phyloP scores from a whole-genome alignment of 73 alveolate species.

The Stentor roeselii region DNA sequence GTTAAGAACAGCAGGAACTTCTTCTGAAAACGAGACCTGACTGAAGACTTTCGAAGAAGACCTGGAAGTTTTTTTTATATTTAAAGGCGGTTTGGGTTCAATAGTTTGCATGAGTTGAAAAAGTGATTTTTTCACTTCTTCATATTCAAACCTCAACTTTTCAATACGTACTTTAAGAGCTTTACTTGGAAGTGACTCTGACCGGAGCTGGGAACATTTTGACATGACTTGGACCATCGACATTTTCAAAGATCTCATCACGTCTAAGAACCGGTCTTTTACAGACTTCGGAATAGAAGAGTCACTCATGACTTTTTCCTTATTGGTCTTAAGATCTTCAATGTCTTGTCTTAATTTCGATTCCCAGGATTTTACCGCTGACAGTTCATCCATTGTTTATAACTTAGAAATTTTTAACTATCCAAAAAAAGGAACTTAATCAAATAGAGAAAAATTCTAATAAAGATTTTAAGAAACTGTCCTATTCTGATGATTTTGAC shows the following conservation, averaged over 20 bases:
- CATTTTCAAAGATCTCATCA: constrained; percentile 19
- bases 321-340: constrained; percentile 4
- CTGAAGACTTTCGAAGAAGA: background rate
- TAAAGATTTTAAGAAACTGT: too few relatives aligned
- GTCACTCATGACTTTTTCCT: background rate
- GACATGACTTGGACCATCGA: constrained; percentile 16
- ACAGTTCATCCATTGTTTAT: background rate
- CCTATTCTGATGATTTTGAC: background rate
- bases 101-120: background rate
- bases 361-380: constrained; percentile 16
- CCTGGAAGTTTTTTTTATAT: background rate
- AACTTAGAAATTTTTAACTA: background rate
- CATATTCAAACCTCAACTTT: background rate
- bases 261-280: constrained; percentile 2
- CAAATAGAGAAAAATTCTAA: too few relatives aligned
- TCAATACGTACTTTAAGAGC: constrained; percentile 11
- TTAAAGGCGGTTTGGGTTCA: background rate
- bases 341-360: background rate
- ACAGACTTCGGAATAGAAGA: background rate
- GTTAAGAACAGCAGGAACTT: background rate
- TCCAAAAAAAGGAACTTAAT: too few relatives aligned
- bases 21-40: background rate
- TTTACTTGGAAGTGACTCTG: background rate
- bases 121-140: background rate
- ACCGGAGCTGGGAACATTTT: background rate